Conservation (phyloP, 306 rosid species). For the Quercus alba region DNA sequence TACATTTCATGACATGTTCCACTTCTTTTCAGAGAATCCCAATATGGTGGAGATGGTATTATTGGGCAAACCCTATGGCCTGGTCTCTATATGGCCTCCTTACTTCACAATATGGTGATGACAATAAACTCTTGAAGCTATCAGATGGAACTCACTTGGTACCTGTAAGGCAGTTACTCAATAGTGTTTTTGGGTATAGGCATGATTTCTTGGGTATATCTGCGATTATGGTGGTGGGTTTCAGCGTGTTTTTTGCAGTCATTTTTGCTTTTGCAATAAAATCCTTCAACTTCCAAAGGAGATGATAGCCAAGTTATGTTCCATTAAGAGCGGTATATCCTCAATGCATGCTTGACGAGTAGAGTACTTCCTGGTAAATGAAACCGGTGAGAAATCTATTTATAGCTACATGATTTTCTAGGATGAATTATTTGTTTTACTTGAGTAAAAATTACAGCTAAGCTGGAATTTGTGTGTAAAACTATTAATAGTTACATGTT, state of each 20-base stretch:
- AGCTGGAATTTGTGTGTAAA: slow-evolving; percentile 31
- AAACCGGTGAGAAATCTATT: slow-evolving; percentile 35
- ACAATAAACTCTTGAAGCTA: slow-evolving; percentile 49
- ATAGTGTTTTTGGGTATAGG: slow-evolving; percentile 67
- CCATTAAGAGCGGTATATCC: slow-evolving; percentile 6
- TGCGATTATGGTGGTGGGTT: slow-evolving; percentile 77
- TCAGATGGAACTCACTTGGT: slow-evolving; percentile 48
- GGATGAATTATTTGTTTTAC: neutral
- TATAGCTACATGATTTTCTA: slow-evolving; percentile 29
- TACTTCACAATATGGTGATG: slow-evolving; percentile 83
- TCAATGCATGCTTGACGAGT: slow-evolving; percentile 2
- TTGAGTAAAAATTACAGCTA: slow-evolving; percentile 18
- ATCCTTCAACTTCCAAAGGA: slow-evolving; percentile 98
- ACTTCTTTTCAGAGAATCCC: slow-evolving; percentile 77
- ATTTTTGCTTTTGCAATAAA: slow-evolving; percentile 91
- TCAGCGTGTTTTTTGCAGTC: slow-evolving; percentile 75
- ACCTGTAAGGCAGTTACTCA: slow-evolving; percentile 48
- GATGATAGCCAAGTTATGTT: slow-evolving; percentile 41
- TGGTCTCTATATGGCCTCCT: slow-evolving; percentile 93
- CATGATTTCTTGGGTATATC: slow-evolving; percentile 73
- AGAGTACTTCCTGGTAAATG: slow-evolving; percentile 26
- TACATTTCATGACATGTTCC: neutral
- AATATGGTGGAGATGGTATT: slow-evolving; percentile 99
- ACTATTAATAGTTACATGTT: slow-evolving; percentile 27
- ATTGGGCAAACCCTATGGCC: slow-evolving; percentile 97